Evolutionary conservation across 2,329 filamentous ascomycete genomes (phyloP).

Genomic region (Thielaviopsis ethacetica): DNA sequence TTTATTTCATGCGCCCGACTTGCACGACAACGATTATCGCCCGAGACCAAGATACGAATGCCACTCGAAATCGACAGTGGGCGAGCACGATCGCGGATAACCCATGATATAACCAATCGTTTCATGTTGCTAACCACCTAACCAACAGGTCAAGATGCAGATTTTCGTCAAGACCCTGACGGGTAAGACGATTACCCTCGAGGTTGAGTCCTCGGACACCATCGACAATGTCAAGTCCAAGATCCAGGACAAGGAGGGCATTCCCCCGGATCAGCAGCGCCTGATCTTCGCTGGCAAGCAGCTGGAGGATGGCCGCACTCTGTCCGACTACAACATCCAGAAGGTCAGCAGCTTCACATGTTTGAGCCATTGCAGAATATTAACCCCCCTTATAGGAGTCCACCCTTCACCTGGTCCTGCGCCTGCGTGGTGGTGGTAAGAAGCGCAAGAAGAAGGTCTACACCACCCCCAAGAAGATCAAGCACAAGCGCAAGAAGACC

Average conservation of each 20-base stretch:
- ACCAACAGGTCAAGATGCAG: constrained; percentile 48
- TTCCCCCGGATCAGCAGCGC: constrained; percentile 97
- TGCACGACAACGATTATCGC: not conserved
- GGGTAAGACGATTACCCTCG: constrained; percentile 99
- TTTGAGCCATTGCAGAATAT: not conserved
- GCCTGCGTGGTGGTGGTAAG: constrained; percentile 97
- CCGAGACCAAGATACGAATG: not conserved
- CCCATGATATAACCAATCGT: constrained; percentile 20
- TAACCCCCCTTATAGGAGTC: constrained; percentile 24
- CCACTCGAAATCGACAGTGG: not conserved
- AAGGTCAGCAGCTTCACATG: constrained; percentile 50
- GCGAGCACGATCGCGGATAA: not conserved
- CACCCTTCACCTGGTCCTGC: constrained; percentile 93
- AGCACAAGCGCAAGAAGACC: constrained; percentile 99
- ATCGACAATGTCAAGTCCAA: no score
- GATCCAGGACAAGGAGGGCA: constrained; percentile 99
- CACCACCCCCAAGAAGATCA: constrained; percentile 99
- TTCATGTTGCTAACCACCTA: constrained; percentile 20
- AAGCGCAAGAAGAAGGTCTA: constrained; percentile 99
- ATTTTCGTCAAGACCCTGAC: constrained; percentile 77
- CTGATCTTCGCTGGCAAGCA: constrained; percentile 99
- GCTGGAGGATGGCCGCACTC: constrained; percentile 97
- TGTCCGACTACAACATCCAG: constrained; percentile 99
- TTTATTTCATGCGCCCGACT: not conserved
- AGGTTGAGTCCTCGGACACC: no score